Evolutionary conservation across 129 eudicot genomes (phyloP), one percentile per base, ranked within the genome.

Genomic region (Pittosporum tobira): DNA sequence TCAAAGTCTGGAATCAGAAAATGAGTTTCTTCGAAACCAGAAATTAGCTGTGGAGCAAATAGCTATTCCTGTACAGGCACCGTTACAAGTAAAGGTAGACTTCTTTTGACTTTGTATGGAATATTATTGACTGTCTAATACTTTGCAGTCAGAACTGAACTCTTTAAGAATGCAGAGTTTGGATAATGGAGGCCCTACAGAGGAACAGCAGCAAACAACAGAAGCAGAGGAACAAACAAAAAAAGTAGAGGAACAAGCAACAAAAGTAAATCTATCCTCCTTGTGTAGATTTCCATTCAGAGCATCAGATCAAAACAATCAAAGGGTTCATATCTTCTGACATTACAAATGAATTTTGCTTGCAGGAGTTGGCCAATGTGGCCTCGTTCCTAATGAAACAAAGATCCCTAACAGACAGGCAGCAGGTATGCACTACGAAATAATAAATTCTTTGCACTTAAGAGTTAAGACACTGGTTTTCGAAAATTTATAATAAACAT

Each of bases 401-500:
- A 77, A 93, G 81, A 79, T 93, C 94, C 48, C 73, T 93, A 66
- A 93, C 86, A 54, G 99, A 87, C 71, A 87, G 87, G 73, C 99
- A 93, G 54, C 99, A 83, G 87, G 98, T 81, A 80, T 56, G 54
- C 56, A 74, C 27, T 52, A 55, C 43, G 31, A 81, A 71, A 13
- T 48, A 3, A 51, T 46, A 64, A 46, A 44, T 18, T 15, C 38
- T 4, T 52, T 45, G 2, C 0, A 28, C 14, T 13, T 52, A n/a
- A n/a, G n/a, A n/a, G n/a, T n/a, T n/a, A n/a, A n/a, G 45, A 44
- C 28, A 25, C 47, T 24, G n/a, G 1, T 27, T 13, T 2, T 30
- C 56, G 14, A 68, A 47, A 15, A 3, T 2, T 26, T 19, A 15
- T 22, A 34, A 22, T 25, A 21, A 20, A 37, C 37, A 12, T 25